Conservation (phyloP, 768 basidiomycete species). For the Lactarius psammicola region DNA sequence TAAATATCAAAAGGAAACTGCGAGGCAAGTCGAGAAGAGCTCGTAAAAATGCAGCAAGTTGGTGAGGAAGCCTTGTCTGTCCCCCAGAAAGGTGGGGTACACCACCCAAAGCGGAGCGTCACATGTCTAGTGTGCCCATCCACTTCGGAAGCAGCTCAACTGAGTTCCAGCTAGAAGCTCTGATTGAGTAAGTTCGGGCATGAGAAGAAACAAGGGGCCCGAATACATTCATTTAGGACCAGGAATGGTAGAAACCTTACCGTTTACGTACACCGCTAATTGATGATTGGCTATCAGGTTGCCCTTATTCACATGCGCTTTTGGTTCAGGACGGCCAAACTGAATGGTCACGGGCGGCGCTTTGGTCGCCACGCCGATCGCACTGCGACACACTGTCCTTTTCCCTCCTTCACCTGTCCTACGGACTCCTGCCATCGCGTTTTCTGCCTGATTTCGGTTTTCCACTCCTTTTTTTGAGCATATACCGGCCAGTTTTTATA, state of each 20-base stretch:
- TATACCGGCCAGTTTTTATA: neutral
- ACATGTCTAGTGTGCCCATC: neutral
- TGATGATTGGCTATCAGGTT: constrained; percentile 11
- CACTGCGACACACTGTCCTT: neutral
- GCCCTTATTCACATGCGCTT: constrained; percentile 4
- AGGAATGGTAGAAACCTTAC: neutral
- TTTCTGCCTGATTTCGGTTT: neutral
- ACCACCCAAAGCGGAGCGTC: neutral
- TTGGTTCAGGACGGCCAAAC: constrained; percentile 6
- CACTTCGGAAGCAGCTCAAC: neutral
- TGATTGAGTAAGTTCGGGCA: neutral
- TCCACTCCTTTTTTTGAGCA: constrained; percentile 4
- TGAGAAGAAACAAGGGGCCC: constrained; percentile 7
- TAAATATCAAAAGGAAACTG: neutral
- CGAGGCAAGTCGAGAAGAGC: constrained; percentile 9
- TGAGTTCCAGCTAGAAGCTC: neutral
- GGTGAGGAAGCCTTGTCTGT: neutral
- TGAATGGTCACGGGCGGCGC: neutral
- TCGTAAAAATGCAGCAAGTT: neutral
- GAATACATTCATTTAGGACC: constrained; percentile 5
- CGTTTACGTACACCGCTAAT: constrained; percentile 20
- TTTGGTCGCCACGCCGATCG: neutral
- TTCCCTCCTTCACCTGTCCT: neutral
- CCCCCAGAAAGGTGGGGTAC: neutral
- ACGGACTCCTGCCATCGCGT: neutral